Percentiles rank a stretch among this genome's conserved stretches.
Conservation (phyloP, 176 grass and related monocot genomes). For the Cymbopogon citratus region DNA sequence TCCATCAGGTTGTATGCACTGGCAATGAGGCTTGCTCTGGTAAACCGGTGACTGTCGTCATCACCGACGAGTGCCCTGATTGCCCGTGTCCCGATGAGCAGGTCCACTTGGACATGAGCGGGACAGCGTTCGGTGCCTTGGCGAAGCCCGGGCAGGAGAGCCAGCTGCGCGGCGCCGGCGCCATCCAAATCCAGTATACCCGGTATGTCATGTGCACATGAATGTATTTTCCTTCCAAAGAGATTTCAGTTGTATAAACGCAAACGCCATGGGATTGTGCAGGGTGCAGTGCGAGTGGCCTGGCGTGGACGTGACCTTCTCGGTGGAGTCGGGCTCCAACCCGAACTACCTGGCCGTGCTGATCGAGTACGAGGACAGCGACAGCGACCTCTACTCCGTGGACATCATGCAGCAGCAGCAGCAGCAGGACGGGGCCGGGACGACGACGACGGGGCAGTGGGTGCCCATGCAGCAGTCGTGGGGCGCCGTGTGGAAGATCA, state of each 20-base stretch:
- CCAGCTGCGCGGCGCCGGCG: slow-evolving; percentile 51
- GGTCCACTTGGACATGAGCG: slow-evolving; percentile 85
- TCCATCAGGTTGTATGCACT: slow-evolving; percentile 51
- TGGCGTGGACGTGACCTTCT: slow-evolving; percentile 56
- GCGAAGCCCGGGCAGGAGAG: slow-evolving; percentile 45
- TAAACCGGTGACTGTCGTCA: slow-evolving; percentile 52
- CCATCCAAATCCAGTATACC: slow-evolving; percentile 58
- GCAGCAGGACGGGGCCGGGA: not conserved
- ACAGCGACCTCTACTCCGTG: slow-evolving; percentile 57
- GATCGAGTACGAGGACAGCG: slow-evolving; percentile 62
- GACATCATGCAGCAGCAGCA: slow-evolving; percentile 25
- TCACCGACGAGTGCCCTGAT: slow-evolving; percentile 63
- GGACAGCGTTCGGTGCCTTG: slow-evolving; percentile 75
- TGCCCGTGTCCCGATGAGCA: slow-evolving; percentile 29
- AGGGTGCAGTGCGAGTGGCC: slow-evolving; percentile 27
- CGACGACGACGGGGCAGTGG: slow-evolving; percentile 21
- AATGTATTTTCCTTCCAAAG: not conserved
- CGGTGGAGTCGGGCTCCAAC: slow-evolving; percentile 67
- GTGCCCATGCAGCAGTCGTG: slow-evolving; percentile 55
- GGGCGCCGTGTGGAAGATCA: slow-evolving; percentile 55
- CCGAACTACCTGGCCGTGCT: slow-evolving; percentile 77
- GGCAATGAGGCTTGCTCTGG: slow-evolving; percentile 62
- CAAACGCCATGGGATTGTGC: not conserved
- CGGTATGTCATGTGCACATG: slow-evolving; percentile 15
- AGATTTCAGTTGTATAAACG: not conserved